Conservation (phyloP, 768 basidiomycete genomes). For the Pholiota microspora region DNA sequence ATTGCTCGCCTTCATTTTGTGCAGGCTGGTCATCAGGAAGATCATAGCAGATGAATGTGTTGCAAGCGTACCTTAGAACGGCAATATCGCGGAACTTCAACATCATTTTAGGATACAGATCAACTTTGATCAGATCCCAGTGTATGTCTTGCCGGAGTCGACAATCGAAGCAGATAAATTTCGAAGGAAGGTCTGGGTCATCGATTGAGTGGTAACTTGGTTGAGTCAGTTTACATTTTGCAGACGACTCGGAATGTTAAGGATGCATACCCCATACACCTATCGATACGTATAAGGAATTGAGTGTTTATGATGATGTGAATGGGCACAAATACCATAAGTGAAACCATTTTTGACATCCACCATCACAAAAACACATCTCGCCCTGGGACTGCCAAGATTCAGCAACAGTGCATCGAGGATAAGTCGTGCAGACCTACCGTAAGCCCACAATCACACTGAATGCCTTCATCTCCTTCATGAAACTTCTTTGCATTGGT, state of each 20-base stretch:
- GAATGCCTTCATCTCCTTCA: conserved; percentile 36
- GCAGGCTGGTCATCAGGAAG: background rate
- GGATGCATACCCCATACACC: conserved; percentile 63
- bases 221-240: background rate
- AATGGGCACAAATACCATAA: conserved; percentile 42
- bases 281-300: conserved; percentile 18
- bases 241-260: background rate
- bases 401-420: background rate
- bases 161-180: conserved; percentile 77
- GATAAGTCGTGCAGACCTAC: conserved; percentile 32
- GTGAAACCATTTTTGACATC: conserved; percentile 76
- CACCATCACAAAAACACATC: conserved; percentile 62
- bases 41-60: background rate
- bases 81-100: conserved; percentile 68
- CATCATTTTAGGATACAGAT: conserved; percentile 56
- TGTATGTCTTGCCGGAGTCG: conserved; percentile 62
- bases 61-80: conserved; percentile 56
- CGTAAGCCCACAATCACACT: conserved; percentile 70
- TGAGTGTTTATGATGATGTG: background rate
- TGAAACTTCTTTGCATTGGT: background rate
- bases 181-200: conserved; percentile 56
- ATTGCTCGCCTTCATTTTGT: conserved; percentile 55
- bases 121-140: conserved; percentile 67
- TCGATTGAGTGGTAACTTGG: conserved; percentile 59
- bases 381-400: conserved; percentile 39